Base-by-base conservation (phyloP, 2,329 filamentous ascomycete species). In the Sclerotinia spermophila region DNA sequence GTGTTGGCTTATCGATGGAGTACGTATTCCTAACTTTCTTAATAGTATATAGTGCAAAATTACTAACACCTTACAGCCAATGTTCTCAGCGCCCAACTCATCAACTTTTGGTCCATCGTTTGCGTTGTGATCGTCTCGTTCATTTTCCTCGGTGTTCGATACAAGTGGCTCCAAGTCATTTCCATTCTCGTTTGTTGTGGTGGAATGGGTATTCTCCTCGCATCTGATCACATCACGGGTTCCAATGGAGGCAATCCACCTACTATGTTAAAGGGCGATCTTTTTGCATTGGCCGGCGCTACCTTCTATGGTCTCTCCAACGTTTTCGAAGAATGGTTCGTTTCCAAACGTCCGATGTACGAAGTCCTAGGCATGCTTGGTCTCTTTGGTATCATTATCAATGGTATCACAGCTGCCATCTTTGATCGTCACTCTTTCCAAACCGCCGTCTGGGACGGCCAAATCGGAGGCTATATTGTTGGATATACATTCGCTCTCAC, bases 21-120 rank as follows among this genome's bases (percentile, higher is more conserved):
- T 70, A 59, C 2, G 60, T 68, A 40, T 19, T 33, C 45, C 15
- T 27, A 7, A 13, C 8, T 53, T 27, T 19, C 24, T 15, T 8
- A 65, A 30, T 11, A 21, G 21, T 17, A 2, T 30, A 19, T 15
- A 24, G 10, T 40, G 35, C 30, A 74, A 42, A 27, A 11, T 44
- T 27, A 53, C 73, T 68, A 73, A 76, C 61, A 73, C 76, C 35
- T 67, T 75, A 27, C 72, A 71, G 97, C 95, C 69, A 97, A 94
- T 78, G 91, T 97, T 76, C 86, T 98, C 64, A 96, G 92, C 30
- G 94, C 94, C 24, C 94, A 98, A 84, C 87, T 99, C 67, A 93
- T 99, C 83, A 97, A 97, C 85, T 98, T 98, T 83, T 98, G 95
- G 95, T 92, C 94, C 76, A 98, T 99, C 75, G 92, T 97, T 66